Percentiles rank a stretch among this genome's conserved stretches.
Conservation (phyloP, 305 asterid species). For the Fraxinus dipetala region DNA sequence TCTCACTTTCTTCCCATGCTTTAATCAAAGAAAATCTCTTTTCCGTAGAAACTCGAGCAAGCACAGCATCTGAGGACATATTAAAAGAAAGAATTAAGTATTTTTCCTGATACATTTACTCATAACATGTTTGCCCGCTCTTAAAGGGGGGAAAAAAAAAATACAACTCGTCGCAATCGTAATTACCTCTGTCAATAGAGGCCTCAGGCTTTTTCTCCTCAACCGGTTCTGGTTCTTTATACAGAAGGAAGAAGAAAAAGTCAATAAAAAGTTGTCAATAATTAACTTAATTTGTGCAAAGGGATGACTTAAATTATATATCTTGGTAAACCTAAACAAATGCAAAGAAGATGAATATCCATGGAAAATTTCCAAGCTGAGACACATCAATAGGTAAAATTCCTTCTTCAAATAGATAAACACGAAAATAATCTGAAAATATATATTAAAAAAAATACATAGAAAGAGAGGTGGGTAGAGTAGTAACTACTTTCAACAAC, state of each 20-base stretch:
- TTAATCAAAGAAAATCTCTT: constrained; percentile 64
- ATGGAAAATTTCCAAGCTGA: neutral
- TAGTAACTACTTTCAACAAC: constrained; percentile 40
- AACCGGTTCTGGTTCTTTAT: constrained; percentile 25
- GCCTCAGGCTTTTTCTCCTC: constrained; percentile 30
- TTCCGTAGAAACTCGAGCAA: constrained; percentile 70
- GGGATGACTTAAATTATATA: too few species aligned
- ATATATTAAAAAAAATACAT: neutral
- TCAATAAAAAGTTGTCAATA: neutral
- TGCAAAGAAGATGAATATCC: neutral
- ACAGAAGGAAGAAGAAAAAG: neutral
- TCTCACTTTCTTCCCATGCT: constrained; percentile 99
- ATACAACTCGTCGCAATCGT: neutral
- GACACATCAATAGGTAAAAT: neutral
- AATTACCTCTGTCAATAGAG: constrained; percentile 52
- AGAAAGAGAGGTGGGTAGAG: neutral
- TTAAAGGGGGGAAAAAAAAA: neutral
- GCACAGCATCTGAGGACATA: constrained; percentile 57
- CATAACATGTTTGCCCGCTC: neutral
- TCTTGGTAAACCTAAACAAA: too few species aligned
- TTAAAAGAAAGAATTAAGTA: constrained; percentile 6
- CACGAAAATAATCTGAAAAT: neutral
- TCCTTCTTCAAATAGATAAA: neutral
- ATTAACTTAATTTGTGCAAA: too few species aligned
- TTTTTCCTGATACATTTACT: neutral